phyloP scores from a whole-genome alignment of 2,329 filamentous ascomycete genomes.

The Xylaria sp. region DNA sequence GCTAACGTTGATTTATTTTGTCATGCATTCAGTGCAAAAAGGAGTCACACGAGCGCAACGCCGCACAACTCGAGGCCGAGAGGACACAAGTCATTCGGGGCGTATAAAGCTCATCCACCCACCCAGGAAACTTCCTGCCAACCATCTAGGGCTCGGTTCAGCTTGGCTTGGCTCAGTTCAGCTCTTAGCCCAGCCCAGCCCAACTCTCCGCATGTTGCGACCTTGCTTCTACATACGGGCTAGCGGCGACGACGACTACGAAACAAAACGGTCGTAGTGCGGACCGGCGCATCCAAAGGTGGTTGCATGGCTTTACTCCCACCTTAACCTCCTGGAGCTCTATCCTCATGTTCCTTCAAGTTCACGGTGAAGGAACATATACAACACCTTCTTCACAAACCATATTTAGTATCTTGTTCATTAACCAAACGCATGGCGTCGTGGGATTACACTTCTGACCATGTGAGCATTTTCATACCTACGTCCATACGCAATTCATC shows the following conservation, averaged over 20 bases:
- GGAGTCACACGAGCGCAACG: constrained; percentile 93
- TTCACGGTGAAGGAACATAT: background rate
- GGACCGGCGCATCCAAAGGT: background rate
- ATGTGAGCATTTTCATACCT: constrained; percentile 22
- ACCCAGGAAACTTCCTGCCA: background rate
- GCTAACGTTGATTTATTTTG: constrained; percentile 51
- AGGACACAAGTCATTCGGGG: constrained; percentile 94
- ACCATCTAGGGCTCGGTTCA: background rate
- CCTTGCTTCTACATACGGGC: background rate
- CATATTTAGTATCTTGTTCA: constrained; percentile 19
- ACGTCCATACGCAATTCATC: constrained; percentile 15
- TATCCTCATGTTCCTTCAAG: background rate
- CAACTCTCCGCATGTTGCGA: background rate
- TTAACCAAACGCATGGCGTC: constrained; percentile 31
- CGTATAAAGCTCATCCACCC: constrained; percentile 65
- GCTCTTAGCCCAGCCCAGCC: no score
- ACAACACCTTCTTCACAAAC: constrained; percentile 3
- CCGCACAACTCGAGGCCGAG: constrained; percentile 90
- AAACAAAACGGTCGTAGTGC: background rate
- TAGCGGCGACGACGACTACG: background rate
- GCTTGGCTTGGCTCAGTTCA: background rate
- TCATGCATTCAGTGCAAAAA: constrained; percentile 79
- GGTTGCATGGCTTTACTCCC: background rate
- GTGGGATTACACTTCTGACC: constrained; percentile 19
- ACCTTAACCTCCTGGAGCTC: background rate